These are phyloP conservation scores for Apiosordaria backusii DNA, from an alignment of 495 filamentous ascomycete species.

Conservation along the genomic window DNA sequence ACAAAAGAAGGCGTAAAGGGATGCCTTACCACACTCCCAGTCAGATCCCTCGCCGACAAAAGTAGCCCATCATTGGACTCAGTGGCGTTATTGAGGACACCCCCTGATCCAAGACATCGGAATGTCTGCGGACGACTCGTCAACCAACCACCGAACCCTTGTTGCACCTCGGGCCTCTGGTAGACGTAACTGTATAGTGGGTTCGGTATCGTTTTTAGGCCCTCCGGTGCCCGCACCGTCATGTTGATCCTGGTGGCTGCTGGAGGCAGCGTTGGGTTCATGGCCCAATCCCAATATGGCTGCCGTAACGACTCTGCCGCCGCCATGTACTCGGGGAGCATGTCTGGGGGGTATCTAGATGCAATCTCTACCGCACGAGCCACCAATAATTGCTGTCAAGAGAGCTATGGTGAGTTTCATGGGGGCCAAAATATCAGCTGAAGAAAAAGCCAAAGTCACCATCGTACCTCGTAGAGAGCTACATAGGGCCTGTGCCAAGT, in stretches of 20 bases:
- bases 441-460: neutral
- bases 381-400: slow-evolving; percentile 37
- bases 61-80: slow-evolving; percentile 23
- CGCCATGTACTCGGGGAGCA: slow-evolving; percentile 29
- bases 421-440: neutral
- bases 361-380: slow-evolving; percentile 35
- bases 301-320: slow-evolving; percentile 37
- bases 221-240: slow-evolving; percentile 33
- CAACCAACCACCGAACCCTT: slow-evolving; percentile 24
- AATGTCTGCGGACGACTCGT: slow-evolving; percentile 23
- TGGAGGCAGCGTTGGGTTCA: slow-evolving; percentile 28
- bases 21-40: slow-evolving; percentile 31
- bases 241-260: slow-evolving; percentile 28
- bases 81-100: slow-evolving; percentile 21
- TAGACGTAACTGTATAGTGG: slow-evolving; percentile 40
- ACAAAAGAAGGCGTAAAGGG: neutral
- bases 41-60: slow-evolving; percentile 20
- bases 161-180: slow-evolving; percentile 28
- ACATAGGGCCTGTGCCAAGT: slow-evolving; percentile 44
- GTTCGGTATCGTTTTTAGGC: slow-evolving; percentile 28
- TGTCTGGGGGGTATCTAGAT: slow-evolving; percentile 24
- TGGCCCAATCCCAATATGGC: slow-evolving; percentile 46
- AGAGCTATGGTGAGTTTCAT: neutral
- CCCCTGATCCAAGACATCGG: slow-evolving; percentile 20
- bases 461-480: slow-evolving; percentile 39